These are phyloP conservation scores for Termitomyces sp. DNA, from an alignment of 768 basidiomycete species.

Conservation along the genomic window DNA sequence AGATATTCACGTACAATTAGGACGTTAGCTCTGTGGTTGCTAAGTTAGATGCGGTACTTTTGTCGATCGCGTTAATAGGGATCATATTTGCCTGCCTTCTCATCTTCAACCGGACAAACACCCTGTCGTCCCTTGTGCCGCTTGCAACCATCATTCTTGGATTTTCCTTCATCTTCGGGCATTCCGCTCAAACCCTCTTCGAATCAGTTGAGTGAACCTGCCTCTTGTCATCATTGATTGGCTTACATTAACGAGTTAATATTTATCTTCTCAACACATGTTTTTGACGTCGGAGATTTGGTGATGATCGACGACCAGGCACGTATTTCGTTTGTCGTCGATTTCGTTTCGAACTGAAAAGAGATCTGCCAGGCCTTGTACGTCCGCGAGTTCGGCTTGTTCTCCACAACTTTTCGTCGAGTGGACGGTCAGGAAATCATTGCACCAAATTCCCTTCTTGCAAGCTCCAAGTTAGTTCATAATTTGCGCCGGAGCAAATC, in stretches of 20 bases:
- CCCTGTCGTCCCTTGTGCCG: slow-evolving; percentile 69
- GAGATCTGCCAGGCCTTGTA: slow-evolving; percentile 26
- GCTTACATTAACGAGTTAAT: slow-evolving; percentile 39
- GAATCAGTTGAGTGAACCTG: slow-evolving; percentile 49
- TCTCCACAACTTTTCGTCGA: slow-evolving; percentile 73
- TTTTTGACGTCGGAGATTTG: slow-evolving; percentile 80
- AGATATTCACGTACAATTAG: slow-evolving; percentile 24
- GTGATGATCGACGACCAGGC: slow-evolving; percentile 77
- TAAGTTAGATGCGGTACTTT: slow-evolving; percentile 72
- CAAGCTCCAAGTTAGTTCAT: slow-evolving; percentile 69
- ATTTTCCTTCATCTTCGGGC: slow-evolving; percentile 82
- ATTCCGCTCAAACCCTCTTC: slow-evolving; percentile 74
- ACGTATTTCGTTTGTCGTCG: slow-evolving; percentile 3
- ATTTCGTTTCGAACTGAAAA: not conserved
- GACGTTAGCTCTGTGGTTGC: slow-evolving; percentile 69
- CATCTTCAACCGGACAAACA: slow-evolving; percentile 65
- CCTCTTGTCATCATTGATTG: not conserved
- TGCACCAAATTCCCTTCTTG: slow-evolving; percentile 69
- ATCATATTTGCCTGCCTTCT: slow-evolving; percentile 68
- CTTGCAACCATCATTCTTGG: slow-evolving; percentile 77
- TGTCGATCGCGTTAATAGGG: slow-evolving; percentile 48
- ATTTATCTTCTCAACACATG: slow-evolving; percentile 82
- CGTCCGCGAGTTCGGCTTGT: slow-evolving; percentile 76
- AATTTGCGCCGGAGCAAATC: slow-evolving; percentile 72
- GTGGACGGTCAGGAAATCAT: slow-evolving; percentile 79